phyloP scores from a whole-genome alignment of 768 basidiomycete genomes.

The Roridomyces roridus region DNA sequence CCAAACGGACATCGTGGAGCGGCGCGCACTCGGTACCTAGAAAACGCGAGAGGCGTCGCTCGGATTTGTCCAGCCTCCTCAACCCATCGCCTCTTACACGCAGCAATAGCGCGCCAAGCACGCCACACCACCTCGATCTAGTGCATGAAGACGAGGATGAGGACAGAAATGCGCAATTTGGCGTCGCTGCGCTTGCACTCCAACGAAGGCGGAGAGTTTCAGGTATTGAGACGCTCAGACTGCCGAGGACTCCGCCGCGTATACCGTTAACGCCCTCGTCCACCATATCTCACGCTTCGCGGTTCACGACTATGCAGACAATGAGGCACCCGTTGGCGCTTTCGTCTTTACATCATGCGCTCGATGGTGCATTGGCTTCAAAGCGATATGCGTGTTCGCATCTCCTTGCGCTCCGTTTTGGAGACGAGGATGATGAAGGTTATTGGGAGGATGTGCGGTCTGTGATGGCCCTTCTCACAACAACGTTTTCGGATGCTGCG shows the following conservation, averaged over 20 bases:
- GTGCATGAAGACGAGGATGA: slow-evolving; percentile 41
- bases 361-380: slow-evolving; percentile 72
- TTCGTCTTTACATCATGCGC: slow-evolving; percentile 61
- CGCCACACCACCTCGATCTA: slow-evolving; percentile 26
- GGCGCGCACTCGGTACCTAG: slow-evolving; percentile 60
- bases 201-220: slow-evolving; percentile 57
- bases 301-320: slow-evolving; percentile 65
- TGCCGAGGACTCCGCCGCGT: slow-evolving; percentile 33
- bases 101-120: slow-evolving; percentile 47
- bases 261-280: slow-evolving; percentile 38
- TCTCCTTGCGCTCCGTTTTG: slow-evolving; percentile 78
- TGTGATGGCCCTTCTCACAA: slow-evolving; percentile 73
- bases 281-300: slow-evolving; percentile 54
- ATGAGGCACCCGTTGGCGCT: slow-evolving; percentile 73
- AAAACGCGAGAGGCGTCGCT: slow-evolving; percentile 58
- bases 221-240: slow-evolving; percentile 57
- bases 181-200: slow-evolving; percentile 64
- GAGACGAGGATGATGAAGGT: slow-evolving; percentile 69
- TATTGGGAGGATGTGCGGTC: slow-evolving; percentile 89
- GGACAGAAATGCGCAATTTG: slow-evolving; percentile 50
- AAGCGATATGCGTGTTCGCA: slow-evolving; percentile 83
- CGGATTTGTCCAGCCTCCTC: slow-evolving; percentile 58
- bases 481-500: slow-evolving; percentile 69
- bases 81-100: slow-evolving; percentile 30
- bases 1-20: slow-evolving; percentile 80